These are phyloP conservation scores for Penicillium manginii DNA, from an alignment of 495 filamentous ascomycete species.

Conservation along the genomic window DNA sequence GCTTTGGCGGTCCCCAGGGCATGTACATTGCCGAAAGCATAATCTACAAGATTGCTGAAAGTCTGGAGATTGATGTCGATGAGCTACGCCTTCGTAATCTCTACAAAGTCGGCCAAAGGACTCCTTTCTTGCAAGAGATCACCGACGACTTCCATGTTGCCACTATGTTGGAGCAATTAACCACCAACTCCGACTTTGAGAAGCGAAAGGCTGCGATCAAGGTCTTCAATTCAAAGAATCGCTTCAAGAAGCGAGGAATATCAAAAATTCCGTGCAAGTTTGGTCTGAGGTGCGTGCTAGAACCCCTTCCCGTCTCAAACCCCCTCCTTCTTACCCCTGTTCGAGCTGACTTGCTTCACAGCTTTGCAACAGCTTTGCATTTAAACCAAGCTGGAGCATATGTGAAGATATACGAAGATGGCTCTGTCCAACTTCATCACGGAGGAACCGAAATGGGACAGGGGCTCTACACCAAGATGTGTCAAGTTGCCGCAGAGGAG, in stretches of 20 bases:
- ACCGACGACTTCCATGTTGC: not conserved
- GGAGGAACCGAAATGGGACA: slow-evolving; percentile 1
- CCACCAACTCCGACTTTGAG: not conserved
- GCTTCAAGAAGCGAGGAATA: slow-evolving; percentile 2
- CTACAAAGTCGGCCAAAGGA: not conserved
- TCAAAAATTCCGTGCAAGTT: not conserved
- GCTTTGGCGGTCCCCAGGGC: not conserved
- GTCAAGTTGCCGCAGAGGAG: not conserved
- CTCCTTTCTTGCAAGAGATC: slow-evolving; percentile 1
- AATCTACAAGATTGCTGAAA: not conserved
- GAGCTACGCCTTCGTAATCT: slow-evolving; percentile 2
- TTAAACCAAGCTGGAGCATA: not conserved
- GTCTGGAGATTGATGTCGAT: not conserved
- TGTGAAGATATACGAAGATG: slow-evolving; percentile 1
- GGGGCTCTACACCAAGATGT: not conserved
- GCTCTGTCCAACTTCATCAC: not conserved
- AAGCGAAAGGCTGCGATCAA: not conserved
- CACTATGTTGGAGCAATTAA: not conserved
- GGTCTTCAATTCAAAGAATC: not conserved
- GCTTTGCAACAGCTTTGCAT: not conserved
- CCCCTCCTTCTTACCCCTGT: not conserved
- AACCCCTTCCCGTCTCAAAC: not conserved
- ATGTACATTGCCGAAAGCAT: slow-evolving; percentile 1
- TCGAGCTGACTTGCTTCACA: not conserved
- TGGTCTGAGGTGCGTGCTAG: not conserved